phyloP scores from a whole-genome alignment of 768 basidiomycete species.

The Trametes elegans region DNA sequence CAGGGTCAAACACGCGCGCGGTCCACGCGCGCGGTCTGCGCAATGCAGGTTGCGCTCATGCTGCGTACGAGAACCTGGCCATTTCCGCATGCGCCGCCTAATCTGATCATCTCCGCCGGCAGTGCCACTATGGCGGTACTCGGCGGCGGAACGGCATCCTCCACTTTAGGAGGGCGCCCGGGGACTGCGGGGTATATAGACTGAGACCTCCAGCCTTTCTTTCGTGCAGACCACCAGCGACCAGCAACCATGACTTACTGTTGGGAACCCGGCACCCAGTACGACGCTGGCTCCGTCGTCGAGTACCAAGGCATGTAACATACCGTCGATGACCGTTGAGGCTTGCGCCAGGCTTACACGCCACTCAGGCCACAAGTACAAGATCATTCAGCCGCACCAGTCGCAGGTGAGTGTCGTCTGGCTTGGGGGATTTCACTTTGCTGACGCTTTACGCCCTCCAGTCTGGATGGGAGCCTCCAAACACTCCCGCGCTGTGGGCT shows the following conservation, averaged over 20 bases:
- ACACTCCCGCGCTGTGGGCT: constrained; percentile 69
- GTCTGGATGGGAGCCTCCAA: constrained; percentile 66
- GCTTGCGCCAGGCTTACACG: background rate
- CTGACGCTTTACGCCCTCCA: constrained; percentile 26
- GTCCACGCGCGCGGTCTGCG: too few relatives aligned
- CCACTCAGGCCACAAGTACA: constrained; percentile 52
- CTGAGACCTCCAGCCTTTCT: background rate
- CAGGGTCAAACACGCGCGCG: too few relatives aligned
- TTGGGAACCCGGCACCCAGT: constrained; percentile 67
- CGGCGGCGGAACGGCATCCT: constrained; percentile 5
- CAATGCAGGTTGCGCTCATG: too few relatives aligned
- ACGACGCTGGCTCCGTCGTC: constrained; percentile 54
- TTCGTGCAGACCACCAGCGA: background rate
- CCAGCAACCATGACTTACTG: constrained; percentile 23
- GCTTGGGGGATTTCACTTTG: background rate
- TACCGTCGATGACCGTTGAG: background rate
- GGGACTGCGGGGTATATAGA: constrained; percentile 10
- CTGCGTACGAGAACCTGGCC: too few relatives aligned
- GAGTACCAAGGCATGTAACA: constrained; percentile 46
- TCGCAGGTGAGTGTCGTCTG: constrained; percentile 50
- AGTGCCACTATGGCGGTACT: constrained; percentile 4
- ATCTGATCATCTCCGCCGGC: constrained; percentile 16
- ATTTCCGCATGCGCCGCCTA: too few relatives aligned
- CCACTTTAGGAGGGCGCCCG: background rate
- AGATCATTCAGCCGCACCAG: constrained; percentile 68